These are phyloP conservation scores for Esteya vermicola DNA, from an alignment of 2,329 filamentous ascomycete genomes.

Conservation along the genomic window DNA sequence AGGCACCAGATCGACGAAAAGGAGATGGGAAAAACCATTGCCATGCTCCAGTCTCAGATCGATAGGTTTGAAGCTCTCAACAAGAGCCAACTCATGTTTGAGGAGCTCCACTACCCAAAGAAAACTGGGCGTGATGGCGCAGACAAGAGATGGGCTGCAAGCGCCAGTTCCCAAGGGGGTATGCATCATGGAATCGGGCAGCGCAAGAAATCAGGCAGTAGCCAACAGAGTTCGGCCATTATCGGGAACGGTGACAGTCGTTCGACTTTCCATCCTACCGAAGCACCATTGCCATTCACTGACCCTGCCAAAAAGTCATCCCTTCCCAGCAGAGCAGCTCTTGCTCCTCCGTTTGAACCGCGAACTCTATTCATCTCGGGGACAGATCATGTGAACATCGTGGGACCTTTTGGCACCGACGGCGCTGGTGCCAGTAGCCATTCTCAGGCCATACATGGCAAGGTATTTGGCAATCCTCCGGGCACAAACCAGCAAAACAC, in stretches of 20 bases:
- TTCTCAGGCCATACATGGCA: no score
- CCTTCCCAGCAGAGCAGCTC: conserved; percentile 30
- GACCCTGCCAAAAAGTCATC: conserved; percentile 20
- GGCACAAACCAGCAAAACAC: not conserved
- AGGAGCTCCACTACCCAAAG: conserved; percentile 27
- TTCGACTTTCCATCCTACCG: conserved; percentile 16
- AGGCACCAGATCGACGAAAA: conserved; percentile 47
- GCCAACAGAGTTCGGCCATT: conserved; percentile 6
- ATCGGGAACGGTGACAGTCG: conserved; percentile 8
- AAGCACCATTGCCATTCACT: conserved; percentile 12
- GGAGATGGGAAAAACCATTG: conserved; percentile 32
- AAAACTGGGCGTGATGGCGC: conserved; percentile 5
- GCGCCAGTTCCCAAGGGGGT: not conserved
- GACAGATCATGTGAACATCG: not conserved
- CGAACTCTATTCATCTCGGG: conserved; percentile 11
- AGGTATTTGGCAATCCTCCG: no score
- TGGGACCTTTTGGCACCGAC: not conserved
- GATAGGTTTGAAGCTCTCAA: conserved; percentile 30
- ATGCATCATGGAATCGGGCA: not conserved
- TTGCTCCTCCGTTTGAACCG: conserved; percentile 35
- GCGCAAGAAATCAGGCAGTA: conserved; percentile 8
- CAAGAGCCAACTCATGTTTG: conserved; percentile 28
- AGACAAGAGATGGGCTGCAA: not conserved
- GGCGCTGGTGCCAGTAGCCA: no score
- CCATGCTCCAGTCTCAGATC: conserved; percentile 20